Base-by-base conservation (phyloP, 148 eudicot species). In the Silene uniflora region DNA sequence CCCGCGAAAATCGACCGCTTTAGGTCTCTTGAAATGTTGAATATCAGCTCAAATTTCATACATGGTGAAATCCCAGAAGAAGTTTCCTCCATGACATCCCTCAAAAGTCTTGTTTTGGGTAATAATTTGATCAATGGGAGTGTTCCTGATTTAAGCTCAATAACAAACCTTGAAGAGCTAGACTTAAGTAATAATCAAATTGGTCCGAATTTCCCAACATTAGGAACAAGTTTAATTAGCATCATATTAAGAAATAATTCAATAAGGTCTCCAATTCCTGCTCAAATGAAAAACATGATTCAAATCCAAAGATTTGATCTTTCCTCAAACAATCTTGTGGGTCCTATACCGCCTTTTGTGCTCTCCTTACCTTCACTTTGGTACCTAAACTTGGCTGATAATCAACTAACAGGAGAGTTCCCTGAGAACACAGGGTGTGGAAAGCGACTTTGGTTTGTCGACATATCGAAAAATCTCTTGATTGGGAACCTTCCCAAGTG, bases 21-120 rank as follows among this genome's bases (percentile, higher is more conserved):
- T 12, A 72, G 70, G 23, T 88, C 96, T 0, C 91, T 95, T 35
- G 82, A 89, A 70, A 64, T 79, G 10, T 81, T 95, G n/a, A 92
- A 92, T 47, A 69, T 90, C 4, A 95, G 96, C 76, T 89, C 98
- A 29, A 92, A 92, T 79, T 92, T 81, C 87, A 80, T 95, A 0
- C 77, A 42, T 73, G 98, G 96, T n/a, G 72, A 73, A 27, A 84
- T 95, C 70, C 96, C 98, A 27, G 16, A 66, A 47, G 80, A 86
- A 6, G 65, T 95, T 12, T 49, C 90, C 11, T 83, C 76, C 8
- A 29, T 92, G 59, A 80, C 70, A 79, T 86, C 63, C 19, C 73
- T 95, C 35, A 81, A 55, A 29, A 81, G 75, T 27, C 87, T 95
- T 55, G 78, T 71, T 64, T 78, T 95, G 71, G 80, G 81, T 22